Percentiles rank a stretch among this genome's conserved stretches.
Conservation (phyloP, 225 moss, liverwort and hornwort species). For the Pleurozium schreberi region DNA sequence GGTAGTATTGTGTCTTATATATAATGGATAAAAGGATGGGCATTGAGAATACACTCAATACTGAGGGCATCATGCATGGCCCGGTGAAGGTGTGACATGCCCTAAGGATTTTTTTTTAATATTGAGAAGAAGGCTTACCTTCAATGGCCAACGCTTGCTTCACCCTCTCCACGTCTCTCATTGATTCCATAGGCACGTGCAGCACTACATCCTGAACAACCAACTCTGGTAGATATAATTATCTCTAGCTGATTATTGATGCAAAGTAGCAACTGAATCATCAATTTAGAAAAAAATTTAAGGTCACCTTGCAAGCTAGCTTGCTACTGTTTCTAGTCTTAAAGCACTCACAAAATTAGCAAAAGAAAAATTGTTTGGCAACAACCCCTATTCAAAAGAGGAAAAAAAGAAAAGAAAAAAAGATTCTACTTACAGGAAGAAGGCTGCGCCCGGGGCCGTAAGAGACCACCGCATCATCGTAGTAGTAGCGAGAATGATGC, state of each 20-base stretch:
- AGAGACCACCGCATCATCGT: slow-evolving; percentile 42
- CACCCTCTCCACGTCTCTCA: slow-evolving; percentile 40
- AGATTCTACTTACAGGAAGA: slow-evolving; percentile 22
- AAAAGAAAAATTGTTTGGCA: background rate
- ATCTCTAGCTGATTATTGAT: background rate
- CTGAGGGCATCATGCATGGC: background rate
- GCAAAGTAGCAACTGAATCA: background rate
- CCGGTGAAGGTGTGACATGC: too few relatives aligned
- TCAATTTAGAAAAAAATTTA: too few relatives aligned
- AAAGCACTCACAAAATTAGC: background rate
- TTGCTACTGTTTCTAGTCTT: background rate
- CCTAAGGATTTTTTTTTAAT: too few relatives aligned
- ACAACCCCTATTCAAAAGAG: background rate
- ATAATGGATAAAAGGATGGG: too few relatives aligned
- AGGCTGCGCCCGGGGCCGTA: slow-evolving; percentile 34
- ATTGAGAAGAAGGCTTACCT: too few relatives aligned
- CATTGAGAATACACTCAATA: background rate
- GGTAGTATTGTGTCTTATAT: background rate
- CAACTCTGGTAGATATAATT: background rate
- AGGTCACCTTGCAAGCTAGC: background rate
- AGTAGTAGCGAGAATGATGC: slow-evolving; percentile 30
- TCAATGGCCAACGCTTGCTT: slow-evolving; percentile 37
- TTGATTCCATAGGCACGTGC: slow-evolving; percentile 31
- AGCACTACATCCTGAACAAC: slow-evolving; percentile 35
- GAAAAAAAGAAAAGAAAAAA: too few relatives aligned